Base-by-base conservation (phyloP, 1,284 basidiomycete genomes). In the Termitomyces sp. region DNA sequence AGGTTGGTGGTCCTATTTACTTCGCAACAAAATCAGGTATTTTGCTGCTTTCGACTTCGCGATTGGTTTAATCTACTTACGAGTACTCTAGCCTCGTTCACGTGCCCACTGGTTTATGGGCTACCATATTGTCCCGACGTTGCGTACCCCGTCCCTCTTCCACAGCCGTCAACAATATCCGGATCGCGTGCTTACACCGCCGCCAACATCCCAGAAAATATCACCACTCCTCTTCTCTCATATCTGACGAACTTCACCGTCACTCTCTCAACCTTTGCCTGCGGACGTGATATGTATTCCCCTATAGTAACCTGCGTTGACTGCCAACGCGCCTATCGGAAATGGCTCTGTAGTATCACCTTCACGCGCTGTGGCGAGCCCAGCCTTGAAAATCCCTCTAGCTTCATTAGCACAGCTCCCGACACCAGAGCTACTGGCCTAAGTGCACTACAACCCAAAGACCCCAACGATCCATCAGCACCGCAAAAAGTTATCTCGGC, bases 271-370 rank as follows among this genome's bases (percentile, higher is more conserved):
- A 84, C 87, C 2, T 81, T 83, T 59, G 82, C 89, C 1, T 94
- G 92, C 64, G 92, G 91, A 3, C 78, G 90, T 24, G 91, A 93
- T 67, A 66, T 78, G 46, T 94, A 92, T 71, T 92, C 89, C 8
- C 88, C 87, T 1, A 71, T 92, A 5, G 82, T 89, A 19, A 79
- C 81, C 1, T 94, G 92, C 64, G 75, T 81, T 10, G 87, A 90
- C 68, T 94, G 92, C 64, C 84, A 88, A 60, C 64, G 71, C 26
- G 82, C 82, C 15, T 94, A 94, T 65, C 79, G 90, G 17, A 76
- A 78, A 46, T 94, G 92, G 92, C 76, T 92, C 28, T 94, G 92
- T 68, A 68, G 81, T 13, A 71, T 86, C 17, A 79, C 83, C 12
- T 78, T 94, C 60, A 84, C 90, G 13, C 82, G 88, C 48, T 94